Conservation (phyloP, 345 rosid genomes). For the Rhizophora apiculata region DNA sequence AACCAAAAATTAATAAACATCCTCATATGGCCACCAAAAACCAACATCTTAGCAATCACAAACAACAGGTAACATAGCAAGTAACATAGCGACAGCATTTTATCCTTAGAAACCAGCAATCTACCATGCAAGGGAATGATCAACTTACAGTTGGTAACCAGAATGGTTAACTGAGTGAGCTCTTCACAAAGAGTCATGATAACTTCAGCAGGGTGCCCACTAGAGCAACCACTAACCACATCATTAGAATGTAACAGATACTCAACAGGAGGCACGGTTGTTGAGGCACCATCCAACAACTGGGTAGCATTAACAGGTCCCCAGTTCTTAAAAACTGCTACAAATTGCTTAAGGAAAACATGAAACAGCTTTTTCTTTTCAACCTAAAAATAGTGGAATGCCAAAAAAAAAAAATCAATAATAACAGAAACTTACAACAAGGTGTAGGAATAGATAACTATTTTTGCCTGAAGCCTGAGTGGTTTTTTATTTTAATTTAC, state of each 20-base stretch:
- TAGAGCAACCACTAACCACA: constrained; percentile 48
- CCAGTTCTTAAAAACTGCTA: constrained; percentile 56
- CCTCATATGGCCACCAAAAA: background rate
- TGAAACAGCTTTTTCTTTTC: constrained; percentile 54
- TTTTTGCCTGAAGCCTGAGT: background rate
- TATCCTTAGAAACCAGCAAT: constrained; percentile 9
- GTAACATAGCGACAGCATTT: background rate
- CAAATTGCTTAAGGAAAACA: constrained; percentile 60
- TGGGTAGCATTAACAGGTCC: constrained; percentile 46
- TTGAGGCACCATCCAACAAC: constrained; percentile 37
- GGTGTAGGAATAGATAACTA: background rate
- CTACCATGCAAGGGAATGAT: background rate
- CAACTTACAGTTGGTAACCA: constrained; percentile 53
- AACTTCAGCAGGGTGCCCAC: constrained; percentile 67
- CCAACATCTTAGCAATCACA: background rate
- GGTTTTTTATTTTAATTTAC: too few relatives aligned
- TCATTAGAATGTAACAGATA: constrained; percentile 25
- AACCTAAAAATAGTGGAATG: constrained; percentile 36
- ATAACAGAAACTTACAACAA: background rate
- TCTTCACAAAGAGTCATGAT: constrained; percentile 50
- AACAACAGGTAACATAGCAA: background rate
- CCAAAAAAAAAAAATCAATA: constrained; percentile 7
- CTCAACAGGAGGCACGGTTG: constrained; percentile 31
- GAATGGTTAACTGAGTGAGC: constrained; percentile 39
- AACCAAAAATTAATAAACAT: too few relatives aligned